Evolutionary conservation across 768 basidiomycete species (phyloP).

Genomic region (Xerocomellus chrysenteron): DNA sequence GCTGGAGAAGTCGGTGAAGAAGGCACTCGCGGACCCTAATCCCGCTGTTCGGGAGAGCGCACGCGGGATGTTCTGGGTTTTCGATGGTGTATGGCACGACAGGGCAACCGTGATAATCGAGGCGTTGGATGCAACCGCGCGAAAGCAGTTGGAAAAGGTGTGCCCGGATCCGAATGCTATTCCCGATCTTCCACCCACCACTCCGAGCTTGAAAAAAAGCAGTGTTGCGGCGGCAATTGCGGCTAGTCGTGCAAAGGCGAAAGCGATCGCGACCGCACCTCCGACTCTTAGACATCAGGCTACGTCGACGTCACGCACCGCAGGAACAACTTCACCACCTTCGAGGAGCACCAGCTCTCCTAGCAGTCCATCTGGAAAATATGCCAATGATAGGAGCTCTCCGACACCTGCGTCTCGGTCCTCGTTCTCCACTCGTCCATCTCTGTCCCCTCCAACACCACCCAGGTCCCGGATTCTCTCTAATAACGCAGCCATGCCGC

Average conservation of each 20-base stretch:
- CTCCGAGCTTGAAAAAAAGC: slow-evolving; percentile 67
- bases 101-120: slow-evolving; percentile 63
- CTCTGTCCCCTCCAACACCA: slow-evolving; percentile 46
- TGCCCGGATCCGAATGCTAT: slow-evolving; percentile 61
- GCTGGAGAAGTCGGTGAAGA: slow-evolving; percentile 73
- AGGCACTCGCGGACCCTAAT: slow-evolving; percentile 74
- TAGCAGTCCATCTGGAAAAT: slow-evolving; percentile 41
- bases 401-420: slow-evolving; percentile 41
- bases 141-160: slow-evolving; percentile 84
- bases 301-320: slow-evolving; percentile 64
- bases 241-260: slow-evolving; percentile 86
- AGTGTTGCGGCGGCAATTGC: slow-evolving; percentile 87
- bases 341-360: slow-evolving; percentile 42
- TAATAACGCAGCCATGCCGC: slow-evolving; percentile 35
- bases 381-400: slow-evolving; percentile 40
- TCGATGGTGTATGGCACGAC: slow-evolving; percentile 73
- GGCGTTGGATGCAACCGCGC: slow-evolving; percentile 60
- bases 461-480: slow-evolving; percentile 44
- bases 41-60: slow-evolving; percentile 74
- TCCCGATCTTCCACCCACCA: slow-evolving; percentile 45
- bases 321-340: slow-evolving; percentile 43
- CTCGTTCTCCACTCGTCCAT: slow-evolving; percentile 46
- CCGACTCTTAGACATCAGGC: slow-evolving; percentile 81
- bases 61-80: slow-evolving; percentile 77
- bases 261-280: slow-evolving; percentile 77